Conservation (phyloP, 2,329 filamentous ascomycete genomes). For the Phialophora tarda region DNA sequence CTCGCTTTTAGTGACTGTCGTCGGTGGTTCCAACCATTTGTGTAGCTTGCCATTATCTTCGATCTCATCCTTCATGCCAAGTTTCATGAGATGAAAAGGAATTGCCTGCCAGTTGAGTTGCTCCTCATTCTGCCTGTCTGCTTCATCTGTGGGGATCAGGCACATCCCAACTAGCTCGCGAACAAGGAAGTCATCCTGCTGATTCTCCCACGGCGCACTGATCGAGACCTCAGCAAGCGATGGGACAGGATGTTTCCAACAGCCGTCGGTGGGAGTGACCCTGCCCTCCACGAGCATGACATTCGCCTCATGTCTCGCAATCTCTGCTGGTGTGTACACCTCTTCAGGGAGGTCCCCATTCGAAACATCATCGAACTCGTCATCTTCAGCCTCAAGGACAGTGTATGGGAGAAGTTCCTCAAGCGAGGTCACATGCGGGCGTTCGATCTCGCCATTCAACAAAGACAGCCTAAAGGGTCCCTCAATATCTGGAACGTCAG, state of each 20-base stretch:
- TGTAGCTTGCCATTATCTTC: slow-evolving; percentile 11
- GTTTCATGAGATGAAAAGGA: background rate
- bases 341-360: slow-evolving; percentile 12
- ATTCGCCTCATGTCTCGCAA: slow-evolving; percentile 8
- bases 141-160: background rate
- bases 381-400: background rate
- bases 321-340: background rate
- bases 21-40: slow-evolving; percentile 4
- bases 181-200: background rate
- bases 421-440: background rate
- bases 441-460: background rate
- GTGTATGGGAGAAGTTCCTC: background rate
- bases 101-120: slow-evolving; percentile 24
- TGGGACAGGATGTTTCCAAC: slow-evolving; percentile 14
- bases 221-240: background rate
- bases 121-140: background rate
- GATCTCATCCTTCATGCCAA: slow-evolving; percentile 18
- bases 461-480: background rate
- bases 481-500: background rate
- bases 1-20: slow-evolving; percentile 29
- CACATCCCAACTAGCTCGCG: background rate
- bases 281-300: slow-evolving; percentile 4
- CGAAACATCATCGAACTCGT: background rate
- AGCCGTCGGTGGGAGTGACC: background rate
- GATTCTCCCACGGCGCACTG: background rate